Percentiles rank a stretch among this genome's conserved stretches.
phyloP scores from a whole-genome alignment of 306 rosid species.

The Fragaria ananassa region DNA sequence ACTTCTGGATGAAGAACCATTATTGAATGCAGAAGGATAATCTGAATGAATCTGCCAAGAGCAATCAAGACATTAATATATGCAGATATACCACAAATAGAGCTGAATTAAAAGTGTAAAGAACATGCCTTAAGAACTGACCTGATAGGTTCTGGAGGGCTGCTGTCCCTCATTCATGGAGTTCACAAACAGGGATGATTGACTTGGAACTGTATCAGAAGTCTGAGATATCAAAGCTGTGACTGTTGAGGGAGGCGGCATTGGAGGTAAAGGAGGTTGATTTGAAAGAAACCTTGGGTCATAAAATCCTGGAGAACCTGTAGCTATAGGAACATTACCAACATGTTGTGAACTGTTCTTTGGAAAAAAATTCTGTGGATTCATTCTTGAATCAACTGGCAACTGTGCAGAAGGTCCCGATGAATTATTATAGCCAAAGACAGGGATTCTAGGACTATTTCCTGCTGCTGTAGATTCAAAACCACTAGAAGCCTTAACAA shows the following conservation, averaged over 20 bases:
- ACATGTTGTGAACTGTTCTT: constrained; percentile 69
- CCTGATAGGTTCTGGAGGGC: constrained; percentile 55
- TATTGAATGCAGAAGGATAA: constrained; percentile 58
- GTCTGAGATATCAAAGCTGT: constrained; percentile 57
- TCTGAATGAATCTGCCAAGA: constrained; percentile 66
- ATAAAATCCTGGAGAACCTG: constrained; percentile 73
- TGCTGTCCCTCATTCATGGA: constrained; percentile 59
- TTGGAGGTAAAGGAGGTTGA: constrained; percentile 96
- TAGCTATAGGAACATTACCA: constrained; percentile 46
- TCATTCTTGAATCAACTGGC: constrained; percentile 55
- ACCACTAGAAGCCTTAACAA: constrained; percentile 50
- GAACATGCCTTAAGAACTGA: constrained; percentile 25
- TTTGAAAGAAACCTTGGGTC: constrained; percentile 70
- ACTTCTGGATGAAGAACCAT: constrained; percentile 49
- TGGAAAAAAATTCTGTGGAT: constrained; percentile 49
- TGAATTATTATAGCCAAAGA: constrained; percentile 47
- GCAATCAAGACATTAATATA: constrained; percentile 11
- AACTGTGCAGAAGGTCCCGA: constrained; percentile 54
- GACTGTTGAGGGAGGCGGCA: constrained; percentile 82
- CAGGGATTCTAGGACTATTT: constrained; percentile 53
- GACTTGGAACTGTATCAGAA: constrained; percentile 56
- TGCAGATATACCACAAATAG: constrained; percentile 15
- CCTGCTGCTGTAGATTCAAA: constrained; percentile 49
- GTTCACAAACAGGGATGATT: constrained; percentile 58
- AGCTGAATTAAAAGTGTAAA: constrained; percentile 8